Evolutionary conservation across 495 filamentous ascomycete genomes (phyloP).

Genomic region (Aspergillus panamensis): DNA sequence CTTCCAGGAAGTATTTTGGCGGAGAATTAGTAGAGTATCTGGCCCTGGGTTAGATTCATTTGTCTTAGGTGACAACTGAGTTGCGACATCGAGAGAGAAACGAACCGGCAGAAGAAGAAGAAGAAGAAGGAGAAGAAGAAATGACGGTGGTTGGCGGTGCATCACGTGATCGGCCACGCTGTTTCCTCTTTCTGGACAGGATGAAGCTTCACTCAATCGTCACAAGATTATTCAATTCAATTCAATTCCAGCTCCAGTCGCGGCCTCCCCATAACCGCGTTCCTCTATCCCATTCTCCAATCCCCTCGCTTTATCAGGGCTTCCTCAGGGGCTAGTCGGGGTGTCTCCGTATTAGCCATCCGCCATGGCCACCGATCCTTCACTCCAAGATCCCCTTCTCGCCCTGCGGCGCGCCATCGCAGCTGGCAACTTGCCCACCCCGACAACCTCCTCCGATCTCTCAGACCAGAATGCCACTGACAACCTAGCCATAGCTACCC

Average conservation of each 20-base stretch:
- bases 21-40: too few species aligned
- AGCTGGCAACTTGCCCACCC: conserved; percentile 58
- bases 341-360: not conserved
- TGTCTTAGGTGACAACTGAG: too few species aligned
- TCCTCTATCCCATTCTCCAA: not conserved
- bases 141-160: not conserved
- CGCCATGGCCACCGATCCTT: conserved; percentile 32
- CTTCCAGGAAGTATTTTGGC: too few species aligned
- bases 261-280: not conserved
- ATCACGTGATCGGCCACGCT: conserved; percentile 4
- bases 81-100: too few species aligned
- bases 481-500: conserved; percentile 71
- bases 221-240: too few species aligned
- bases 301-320: not conserved
- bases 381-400: conserved; percentile 66
- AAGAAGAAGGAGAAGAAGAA: not conserved
- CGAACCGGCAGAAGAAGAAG: not conserved
- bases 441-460: conserved; percentile 63
- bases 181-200: not conserved
- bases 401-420: conserved; percentile 77
- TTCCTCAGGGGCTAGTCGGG: not conserved
- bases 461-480: conserved; percentile 41
- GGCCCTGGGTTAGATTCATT: too few species aligned
- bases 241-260: not conserved
- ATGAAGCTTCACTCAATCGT: conserved; percentile 5